Base-by-base conservation (phyloP, 345 rosid genomes). In the Stellera chamaejasme region DNA sequence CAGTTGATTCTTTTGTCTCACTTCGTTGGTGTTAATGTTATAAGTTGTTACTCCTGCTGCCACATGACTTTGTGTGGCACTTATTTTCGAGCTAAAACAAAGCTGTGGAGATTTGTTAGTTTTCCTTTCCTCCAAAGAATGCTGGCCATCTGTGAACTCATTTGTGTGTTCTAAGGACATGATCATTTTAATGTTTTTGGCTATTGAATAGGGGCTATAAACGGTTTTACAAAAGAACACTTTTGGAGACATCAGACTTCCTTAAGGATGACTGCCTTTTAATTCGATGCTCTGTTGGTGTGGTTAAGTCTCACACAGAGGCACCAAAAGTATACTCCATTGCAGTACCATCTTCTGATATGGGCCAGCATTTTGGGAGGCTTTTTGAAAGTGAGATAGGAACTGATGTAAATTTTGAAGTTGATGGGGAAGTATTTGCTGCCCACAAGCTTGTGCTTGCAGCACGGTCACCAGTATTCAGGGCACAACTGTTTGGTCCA, bases 401-500 rank as follows among this genome's bases (percentile, higher is more conserved):
- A 59, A 60, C 70, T 27, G 86, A 87, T 72, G 72, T 83, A 59
- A 73, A 59, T 36, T 77, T 87, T 19, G 69, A 74, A 52, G 95
- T 87, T 54, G 83, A 78, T 43, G 84, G 79, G n/a, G 95, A 87
- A 61, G 52, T 62, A 36, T 87, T 83, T 69, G 58, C 62, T 56
- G 88, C 88, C 55, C 95, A 87, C 72, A 87, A 77, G 51, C 55
- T 86, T 72, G 76, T 86, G 47, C 85, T 86, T 43, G 90, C 95
- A 14, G 75, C 85, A 1, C 83, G 95, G 4, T 87, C 95, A 52
- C 88, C 95, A 2, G 95, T 87, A 45, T 83, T 87, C 75, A 76
- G 79, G 68, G 95, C 95, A 32, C 95, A 87, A 68, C 81, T 87
- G 59, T 83, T 74, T 77, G 95, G 95, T 50, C 95, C 85, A 4